Evolutionary conservation across 768 basidiomycete species (phyloP).

Genomic region (Hypholoma sublateritium): DNA sequence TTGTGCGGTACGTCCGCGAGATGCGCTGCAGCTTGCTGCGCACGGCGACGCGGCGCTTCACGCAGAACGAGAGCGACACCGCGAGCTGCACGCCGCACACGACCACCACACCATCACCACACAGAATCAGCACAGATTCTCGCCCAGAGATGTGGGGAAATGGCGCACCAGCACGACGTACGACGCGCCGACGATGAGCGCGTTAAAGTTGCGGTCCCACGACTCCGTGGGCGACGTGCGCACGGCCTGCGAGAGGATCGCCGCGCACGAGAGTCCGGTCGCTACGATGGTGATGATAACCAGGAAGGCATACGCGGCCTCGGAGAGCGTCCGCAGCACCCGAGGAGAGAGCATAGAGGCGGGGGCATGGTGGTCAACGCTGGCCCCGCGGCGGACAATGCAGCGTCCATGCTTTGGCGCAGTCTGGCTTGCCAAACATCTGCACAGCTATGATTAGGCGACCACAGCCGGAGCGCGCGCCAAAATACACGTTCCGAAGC

Average conservation of each 20-base stretch:
- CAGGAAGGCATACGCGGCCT: conserved; percentile 52
- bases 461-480: no score
- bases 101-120: background rate
- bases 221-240: conserved; percentile 55
- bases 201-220: conserved; percentile 66
- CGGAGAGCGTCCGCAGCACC: conserved; percentile 50
- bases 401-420: background rate
- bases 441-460: background rate
- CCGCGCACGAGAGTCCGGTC: conserved; percentile 60
- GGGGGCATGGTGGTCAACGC: background rate
- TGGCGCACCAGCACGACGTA: conserved; percentile 65
- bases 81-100: conserved; percentile 40
- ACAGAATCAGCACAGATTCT: background rate
- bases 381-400: background rate
- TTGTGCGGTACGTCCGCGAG: conserved; percentile 55
- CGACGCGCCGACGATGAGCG: conserved; percentile 65
- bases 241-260: conserved; percentile 71
- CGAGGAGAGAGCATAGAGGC: conserved; percentile 39
- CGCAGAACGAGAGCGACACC: conserved; percentile 58
- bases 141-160: background rate
- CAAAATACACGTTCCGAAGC: no score
- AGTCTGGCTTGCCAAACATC: background rate
- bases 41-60: conserved; percentile 69
- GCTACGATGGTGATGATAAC: conserved; percentile 51
- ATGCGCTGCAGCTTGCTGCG: conserved; percentile 64